A percentile compares a stretch with the other conserved stretches of the same genome.
Evolutionary conservation across 371 early-diverging fungal species (phyloP).

Genomic region (Massospora cicadina): DNA sequence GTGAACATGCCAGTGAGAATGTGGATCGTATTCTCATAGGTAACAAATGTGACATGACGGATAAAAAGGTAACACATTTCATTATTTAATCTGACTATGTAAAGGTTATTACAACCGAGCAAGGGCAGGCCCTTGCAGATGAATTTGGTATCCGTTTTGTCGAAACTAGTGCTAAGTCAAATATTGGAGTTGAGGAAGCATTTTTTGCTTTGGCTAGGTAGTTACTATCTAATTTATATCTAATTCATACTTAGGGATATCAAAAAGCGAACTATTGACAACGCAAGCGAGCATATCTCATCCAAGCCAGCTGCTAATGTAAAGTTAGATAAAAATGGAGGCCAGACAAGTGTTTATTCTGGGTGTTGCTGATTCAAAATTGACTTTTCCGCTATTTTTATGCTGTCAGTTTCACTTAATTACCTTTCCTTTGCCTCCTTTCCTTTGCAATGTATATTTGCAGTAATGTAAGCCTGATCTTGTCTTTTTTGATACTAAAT

Average conservation of each 20-base stretch:
- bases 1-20: constrained; percentile 89
- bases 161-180: constrained; percentile 94
- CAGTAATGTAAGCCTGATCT: no score
- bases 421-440: neutral
- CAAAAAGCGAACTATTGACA: constrained; percentile 45
- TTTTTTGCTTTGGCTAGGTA: constrained; percentile 92
- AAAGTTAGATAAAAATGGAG: neutral
- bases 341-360: neutral
- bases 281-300: constrained; percentile 19
- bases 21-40: constrained; percentile 97
- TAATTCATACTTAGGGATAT: constrained; percentile 27
- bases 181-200: constrained; percentile 93
- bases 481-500: no score
- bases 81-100: neutral
- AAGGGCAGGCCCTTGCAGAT: constrained; percentile 71
- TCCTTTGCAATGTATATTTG: no score
- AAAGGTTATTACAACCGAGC: constrained; percentile 49
- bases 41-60: constrained; percentile 93
- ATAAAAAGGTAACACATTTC: constrained; percentile 53
- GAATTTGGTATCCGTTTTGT: constrained; percentile 77
- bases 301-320: constrained; percentile 11
- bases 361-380: constrained; percentile 14
- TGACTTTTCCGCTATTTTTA: neutral
- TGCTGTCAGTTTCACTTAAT: neutral
- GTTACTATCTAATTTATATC: constrained; percentile 1